Conservation (phyloP, 2,329 filamentous ascomycete genomes). For the Penicillium sp. region DNA sequence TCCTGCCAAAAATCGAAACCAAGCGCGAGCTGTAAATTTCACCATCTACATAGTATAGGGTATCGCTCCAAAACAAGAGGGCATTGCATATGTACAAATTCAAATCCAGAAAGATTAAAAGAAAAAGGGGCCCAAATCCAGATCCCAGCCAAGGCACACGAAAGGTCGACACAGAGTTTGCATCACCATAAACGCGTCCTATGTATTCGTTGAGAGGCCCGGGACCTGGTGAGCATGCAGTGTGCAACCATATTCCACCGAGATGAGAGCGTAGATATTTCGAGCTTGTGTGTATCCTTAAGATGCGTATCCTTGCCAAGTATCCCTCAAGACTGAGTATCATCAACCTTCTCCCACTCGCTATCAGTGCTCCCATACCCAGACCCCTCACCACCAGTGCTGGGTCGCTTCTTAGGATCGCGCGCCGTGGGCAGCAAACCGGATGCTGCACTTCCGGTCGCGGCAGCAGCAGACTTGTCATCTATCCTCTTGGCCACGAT, state of each 20-base stretch:
- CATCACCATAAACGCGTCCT: not conserved
- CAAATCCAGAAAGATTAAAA: not conserved
- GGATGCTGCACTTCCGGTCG: constrained; percentile 17
- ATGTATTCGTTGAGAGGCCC: not conserved
- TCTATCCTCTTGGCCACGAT: constrained; percentile 16
- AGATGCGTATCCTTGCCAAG: not conserved
- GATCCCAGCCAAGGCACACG: not conserved
- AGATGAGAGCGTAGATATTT: not conserved
- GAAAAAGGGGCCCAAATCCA: not conserved
- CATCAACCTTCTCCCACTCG: constrained; percentile 91
- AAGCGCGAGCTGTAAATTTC: not conserved
- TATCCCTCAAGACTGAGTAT: constrained; percentile 13
- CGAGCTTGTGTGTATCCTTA: not conserved
- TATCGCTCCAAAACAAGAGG: constrained; percentile 4
- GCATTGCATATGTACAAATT: not conserved
- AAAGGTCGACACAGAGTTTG: not conserved
- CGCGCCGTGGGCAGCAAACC: constrained; percentile 44
- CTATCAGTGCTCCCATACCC: constrained; percentile 72
- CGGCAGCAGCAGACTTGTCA: constrained; percentile 8
- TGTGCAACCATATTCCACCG: not conserved
- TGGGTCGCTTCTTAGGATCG: constrained; percentile 40
- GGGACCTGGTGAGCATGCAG: not conserved
- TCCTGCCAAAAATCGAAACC: not conserved
- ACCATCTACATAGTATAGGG: constrained; percentile 7
- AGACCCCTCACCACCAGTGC: constrained; percentile 42